Evolutionary conservation across 495 filamentous ascomycete species (phyloP).

Genomic region (Penicillium lagena): DNA sequence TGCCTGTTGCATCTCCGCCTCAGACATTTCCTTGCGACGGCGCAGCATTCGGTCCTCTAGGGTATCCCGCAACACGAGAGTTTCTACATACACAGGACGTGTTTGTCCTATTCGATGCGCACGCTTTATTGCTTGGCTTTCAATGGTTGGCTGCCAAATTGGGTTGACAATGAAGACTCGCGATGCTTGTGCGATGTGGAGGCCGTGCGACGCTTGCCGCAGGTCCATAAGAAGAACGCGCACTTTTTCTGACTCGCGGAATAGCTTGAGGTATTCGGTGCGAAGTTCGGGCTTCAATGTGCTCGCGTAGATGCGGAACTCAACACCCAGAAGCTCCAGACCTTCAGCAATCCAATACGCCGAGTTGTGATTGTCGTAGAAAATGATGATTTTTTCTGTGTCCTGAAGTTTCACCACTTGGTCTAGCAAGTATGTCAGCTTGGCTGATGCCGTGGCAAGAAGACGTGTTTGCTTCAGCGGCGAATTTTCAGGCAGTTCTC

Average conservation of each 20-base stretch:
- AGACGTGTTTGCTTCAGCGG: slow-evolving; percentile 57
- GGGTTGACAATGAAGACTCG: slow-evolving; percentile 91
- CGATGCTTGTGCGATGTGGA: slow-evolving; percentile 76
- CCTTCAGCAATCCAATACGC: slow-evolving; percentile 79
- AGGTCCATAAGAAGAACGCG: slow-evolving; percentile 89
- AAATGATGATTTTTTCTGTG: slow-evolving; percentile 82
- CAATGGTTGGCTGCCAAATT: slow-evolving; percentile 76
- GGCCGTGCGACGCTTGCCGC: slow-evolving; percentile 75
- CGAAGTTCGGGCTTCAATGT: slow-evolving; percentile 53
- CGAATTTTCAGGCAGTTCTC: slow-evolving; percentile 35
- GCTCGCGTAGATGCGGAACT: slow-evolving; percentile 78
- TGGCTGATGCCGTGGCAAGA: slow-evolving; percentile 76
- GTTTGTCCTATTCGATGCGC: slow-evolving; percentile 84
- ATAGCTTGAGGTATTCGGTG: slow-evolving; percentile 67
- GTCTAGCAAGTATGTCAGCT: slow-evolving; percentile 80
- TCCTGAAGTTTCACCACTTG: slow-evolving; percentile 58
- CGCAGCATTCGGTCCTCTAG: slow-evolving; percentile 81
- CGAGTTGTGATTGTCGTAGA: slow-evolving; percentile 83
- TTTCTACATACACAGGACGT: slow-evolving; percentile 77
- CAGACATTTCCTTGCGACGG: slow-evolving; percentile 69
- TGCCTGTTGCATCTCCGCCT: slow-evolving; percentile 62
- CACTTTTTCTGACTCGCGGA: slow-evolving; percentile 56
- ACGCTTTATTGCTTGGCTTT: slow-evolving; percentile 88
- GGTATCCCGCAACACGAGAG: slow-evolving; percentile 71
- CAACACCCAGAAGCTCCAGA: slow-evolving; percentile 69